Conservation (phyloP, 78 protist genomes). For the Dictyostelium firmibasis region DNA sequence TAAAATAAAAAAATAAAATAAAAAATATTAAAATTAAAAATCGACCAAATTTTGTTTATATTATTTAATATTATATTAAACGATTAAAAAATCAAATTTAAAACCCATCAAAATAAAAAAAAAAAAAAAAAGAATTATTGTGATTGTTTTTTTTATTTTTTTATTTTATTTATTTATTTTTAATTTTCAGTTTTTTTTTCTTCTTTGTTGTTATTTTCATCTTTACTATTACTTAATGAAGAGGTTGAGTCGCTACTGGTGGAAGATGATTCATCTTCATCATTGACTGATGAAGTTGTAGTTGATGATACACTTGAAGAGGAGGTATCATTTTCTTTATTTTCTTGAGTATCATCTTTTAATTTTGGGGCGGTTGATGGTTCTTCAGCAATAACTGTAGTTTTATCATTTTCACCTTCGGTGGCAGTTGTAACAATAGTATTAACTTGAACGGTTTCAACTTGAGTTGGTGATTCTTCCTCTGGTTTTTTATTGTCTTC, state of each 20-base stretch:
- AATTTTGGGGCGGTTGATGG: background rate
- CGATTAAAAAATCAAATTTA: too few species aligned
- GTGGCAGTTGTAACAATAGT: background rate
- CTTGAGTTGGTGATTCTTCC: background rate
- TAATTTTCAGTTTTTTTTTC: background rate
- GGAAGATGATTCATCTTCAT: background rate
- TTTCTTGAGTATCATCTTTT: background rate
- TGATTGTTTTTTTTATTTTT: background rate
- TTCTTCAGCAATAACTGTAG: background rate
- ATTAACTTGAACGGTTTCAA: conserved; percentile 2
- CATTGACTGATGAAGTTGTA: background rate
- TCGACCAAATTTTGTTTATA: too few species aligned
- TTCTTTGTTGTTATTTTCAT: background rate
- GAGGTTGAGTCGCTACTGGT: background rate
- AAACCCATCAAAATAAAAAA: too few species aligned
- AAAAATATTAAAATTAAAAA: too few species aligned
- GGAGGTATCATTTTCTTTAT: background rate
- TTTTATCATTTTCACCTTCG: background rate
- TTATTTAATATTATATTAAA: too few species aligned
- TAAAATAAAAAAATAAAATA: background rate
- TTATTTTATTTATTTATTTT: background rate
- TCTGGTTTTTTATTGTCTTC: background rate
- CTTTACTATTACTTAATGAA: background rate
- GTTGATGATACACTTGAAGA: conserved; percentile 9
- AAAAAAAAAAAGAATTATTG: background rate